Base-by-base conservation (phyloP, 306 rosid genomes). In the Pueraria montana region DNA sequence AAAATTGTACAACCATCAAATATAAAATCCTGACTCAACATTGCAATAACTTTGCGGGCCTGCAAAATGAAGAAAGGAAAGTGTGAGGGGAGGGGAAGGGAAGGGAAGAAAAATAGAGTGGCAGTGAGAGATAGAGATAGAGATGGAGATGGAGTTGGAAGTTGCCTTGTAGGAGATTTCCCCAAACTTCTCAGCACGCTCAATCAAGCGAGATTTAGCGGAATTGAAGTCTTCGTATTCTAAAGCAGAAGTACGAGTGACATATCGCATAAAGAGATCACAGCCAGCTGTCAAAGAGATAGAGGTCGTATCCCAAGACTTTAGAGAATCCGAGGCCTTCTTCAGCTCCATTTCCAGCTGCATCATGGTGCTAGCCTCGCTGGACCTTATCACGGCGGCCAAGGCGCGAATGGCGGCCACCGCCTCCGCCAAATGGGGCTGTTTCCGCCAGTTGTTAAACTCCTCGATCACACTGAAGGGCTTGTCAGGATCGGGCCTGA, bases 281-380 rank as follows among this genome's bases (percentile, higher is more conserved):
- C 98, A 92, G 68, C 97, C 98, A 7, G 96, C 97, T 20, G 97
- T 94, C 90, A 94, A 89, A 48, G 98, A 94, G 83, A 94, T 94
- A 38, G 96, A 92, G 42, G 98, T 92, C 0, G 91, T 80, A 84
- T 94, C 98, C 94, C 89, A 94, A 1, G 91, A 87, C 98, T 94
- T 92, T 13, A 94, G 94, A 42, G 93, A 87, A 40, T 94, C 97
- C 2, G 98, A 94, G 40, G 98, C 98, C 81, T 89, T 90, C 87
- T 90, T 89, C 46, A 94, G 94, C 87, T 92, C 98, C 59, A 92
- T 87, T 87, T 92, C 98, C 32, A 92, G 97, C 86, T 94, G 91
- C 97, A 92, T 92, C 98, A 94, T 92, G 4, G 95, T 94, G 43
- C 90, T 86, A 7, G 97, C 98, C 82, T 89, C 59, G 62, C 95